Base-by-base conservation (phyloP, 140 eudicot species). In the Flaveria floridana region DNA sequence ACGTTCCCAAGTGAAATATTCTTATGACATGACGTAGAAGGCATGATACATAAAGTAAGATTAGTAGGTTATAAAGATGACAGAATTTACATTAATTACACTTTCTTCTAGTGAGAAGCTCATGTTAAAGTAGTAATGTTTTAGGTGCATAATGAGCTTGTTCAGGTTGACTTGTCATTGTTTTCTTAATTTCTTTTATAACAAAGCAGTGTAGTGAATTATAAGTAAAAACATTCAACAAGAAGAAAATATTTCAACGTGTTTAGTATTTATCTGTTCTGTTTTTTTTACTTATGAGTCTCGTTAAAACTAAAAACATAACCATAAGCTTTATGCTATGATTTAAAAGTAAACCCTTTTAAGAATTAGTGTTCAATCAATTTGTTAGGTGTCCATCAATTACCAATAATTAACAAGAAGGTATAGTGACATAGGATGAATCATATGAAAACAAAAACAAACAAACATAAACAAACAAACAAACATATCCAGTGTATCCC, bases 381-480 rank as follows among this genome's bases (percentile, higher is more conserved):
- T 44, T 0, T 25, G 71, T 58, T 69, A 70, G 81, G 81, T 69
- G 61, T 69, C 14, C 50, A 56, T 64, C 62, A 68, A 77, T 58
- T 28, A 50, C 51, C 53, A 75, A 75, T 64, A 37, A 47, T 74
- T 41, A 74, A 68, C 34, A 70, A 70, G 77, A 78, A 71, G 73
- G 62, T 78, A 78, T 78, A 2, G 73, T 53, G 78, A 71, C 77
- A 78, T 63, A 58, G 65, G 72, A 71, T 48, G 23, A 78, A 78
- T 71, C 78, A 50, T 30, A 80, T 44, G 72, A 50, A 44, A 73
- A 80, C 66, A 74, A 58, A 72, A 47, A 68, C 23, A 21, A 21
- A 21, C 23, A 21, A 21, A 21, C 23, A 21, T 21, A n/a, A n/a
- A n/a, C n/a, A n/a, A n/a, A n/a, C n/a, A n/a, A n/a, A n/a, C n/a